A percentile compares a stretch with the other conserved stretches of the same genome.
phyloP scores from a whole-genome alignment of 495 filamentous ascomycete genomes.

The Acidomyces sp. region DNA sequence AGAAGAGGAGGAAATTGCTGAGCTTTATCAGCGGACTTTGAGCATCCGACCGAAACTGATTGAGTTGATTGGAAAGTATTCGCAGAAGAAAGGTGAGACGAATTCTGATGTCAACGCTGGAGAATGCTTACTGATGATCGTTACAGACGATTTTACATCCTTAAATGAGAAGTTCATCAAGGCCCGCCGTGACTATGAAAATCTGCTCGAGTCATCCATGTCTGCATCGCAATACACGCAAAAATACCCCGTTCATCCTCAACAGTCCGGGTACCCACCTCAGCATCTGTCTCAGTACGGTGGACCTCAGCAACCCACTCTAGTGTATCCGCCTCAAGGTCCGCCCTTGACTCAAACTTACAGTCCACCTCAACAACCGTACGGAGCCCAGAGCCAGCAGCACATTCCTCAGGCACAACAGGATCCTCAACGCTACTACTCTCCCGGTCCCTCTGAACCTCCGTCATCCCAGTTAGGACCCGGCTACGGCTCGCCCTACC shows the following conservation, averaged over 20 bases:
- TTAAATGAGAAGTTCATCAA: slow-evolving; percentile 99
- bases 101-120: neutral
- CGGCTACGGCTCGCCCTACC: slow-evolving; percentile 17
- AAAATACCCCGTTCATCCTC: slow-evolving; percentile 55
- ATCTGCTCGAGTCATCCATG: slow-evolving; percentile 92
- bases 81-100: slow-evolving; percentile 83
- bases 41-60: slow-evolving; percentile 94
- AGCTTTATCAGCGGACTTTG: slow-evolving; percentile 79
- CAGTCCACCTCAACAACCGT: slow-evolving; percentile 28
- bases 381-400: slow-evolving; percentile 32
- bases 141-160: slow-evolving; percentile 85
- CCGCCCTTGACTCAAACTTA: slow-evolving; percentile 16
- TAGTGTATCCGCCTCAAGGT: slow-evolving; percentile 29
- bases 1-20: slow-evolving; percentile 54
- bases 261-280: slow-evolving; percentile 32
- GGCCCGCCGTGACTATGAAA: slow-evolving; percentile 88
- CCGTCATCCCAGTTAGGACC: slow-evolving; percentile 15
- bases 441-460: slow-evolving; percentile 21
- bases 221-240: slow-evolving; percentile 48
- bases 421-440: slow-evolving; percentile 23
- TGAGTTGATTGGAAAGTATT: slow-evolving; percentile 97
- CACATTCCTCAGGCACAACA: slow-evolving; percentile 22
- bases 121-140: slow-evolving; percentile 2
- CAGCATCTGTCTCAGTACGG: slow-evolving; percentile 36
- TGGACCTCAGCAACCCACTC: slow-evolving; percentile 27